Percentiles rank a stretch among this genome's conserved stretches.
Evolutionary conservation across 1,139 yeast genomes (phyloP).

Genomic region (Meyerozyma smithsonii): DNA sequence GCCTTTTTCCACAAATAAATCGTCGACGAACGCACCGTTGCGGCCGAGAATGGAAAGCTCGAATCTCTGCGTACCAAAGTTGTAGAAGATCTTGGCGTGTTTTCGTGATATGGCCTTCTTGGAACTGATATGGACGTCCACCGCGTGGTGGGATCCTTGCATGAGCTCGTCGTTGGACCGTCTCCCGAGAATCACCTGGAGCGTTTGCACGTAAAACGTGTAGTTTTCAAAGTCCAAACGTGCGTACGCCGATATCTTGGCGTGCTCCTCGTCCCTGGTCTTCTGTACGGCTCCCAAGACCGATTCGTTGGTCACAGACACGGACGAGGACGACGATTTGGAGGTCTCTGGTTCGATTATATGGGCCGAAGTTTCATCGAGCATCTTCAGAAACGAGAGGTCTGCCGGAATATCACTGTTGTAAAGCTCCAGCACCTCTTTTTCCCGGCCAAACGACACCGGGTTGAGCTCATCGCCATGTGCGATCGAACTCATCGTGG

Average conservation of each 20-base stretch:
- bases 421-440: background rate
- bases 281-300: background rate
- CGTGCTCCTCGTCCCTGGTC: constrained; percentile 18
- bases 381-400: background rate
- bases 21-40: constrained; percentile 95
- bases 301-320: constrained; percentile 2
- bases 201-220: constrained; percentile 91
- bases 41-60: constrained; percentile 87
- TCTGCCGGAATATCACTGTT: background rate
- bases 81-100: constrained; percentile 92
- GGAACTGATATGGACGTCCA: constrained; percentile 88
- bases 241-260: constrained; percentile 88
- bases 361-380: background rate
- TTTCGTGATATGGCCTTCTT: constrained; percentile 88
- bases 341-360: background rate
- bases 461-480: constrained; percentile 1
- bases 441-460: background rate
- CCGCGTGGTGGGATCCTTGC: constrained; percentile 51
- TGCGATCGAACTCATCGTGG: background rate
- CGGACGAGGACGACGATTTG: background rate
- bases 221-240: constrained; percentile 87
- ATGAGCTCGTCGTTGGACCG: constrained; percentile 67
- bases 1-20: constrained; percentile 80
- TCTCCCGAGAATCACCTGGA: constrained; percentile 89
- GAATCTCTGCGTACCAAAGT: constrained; percentile 90